Percentiles rank a stretch among this genome's conserved stretches.
Conservation (phyloP, 192 early-diverging fungal genomes). For the Coemansia pectinata region DNA sequence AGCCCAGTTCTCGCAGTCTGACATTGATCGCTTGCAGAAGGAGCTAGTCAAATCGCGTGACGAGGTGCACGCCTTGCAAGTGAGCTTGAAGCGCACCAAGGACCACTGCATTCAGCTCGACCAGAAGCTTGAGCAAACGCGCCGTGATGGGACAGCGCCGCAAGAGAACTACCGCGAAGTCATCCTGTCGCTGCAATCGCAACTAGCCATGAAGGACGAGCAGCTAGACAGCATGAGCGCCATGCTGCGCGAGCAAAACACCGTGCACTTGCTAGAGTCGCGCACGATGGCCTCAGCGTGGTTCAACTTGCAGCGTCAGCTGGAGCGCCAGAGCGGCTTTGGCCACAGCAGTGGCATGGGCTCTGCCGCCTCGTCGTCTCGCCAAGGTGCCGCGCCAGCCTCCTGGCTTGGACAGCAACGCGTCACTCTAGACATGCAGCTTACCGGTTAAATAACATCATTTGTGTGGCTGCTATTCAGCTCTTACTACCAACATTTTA, state of each 20-base stretch:
- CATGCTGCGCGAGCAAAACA: constrained; percentile 62
- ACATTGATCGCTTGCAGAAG: constrained; percentile 43
- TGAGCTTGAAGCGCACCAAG: constrained; percentile 48
- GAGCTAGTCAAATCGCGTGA: constrained; percentile 52
- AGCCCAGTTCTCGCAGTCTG: constrained; percentile 29
- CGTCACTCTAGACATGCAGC: constrained; percentile 60
- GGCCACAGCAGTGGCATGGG: constrained; percentile 41
- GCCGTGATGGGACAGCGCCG: constrained; percentile 15
- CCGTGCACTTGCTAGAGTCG: constrained; percentile 66
- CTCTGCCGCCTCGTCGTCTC: constrained; percentile 23
- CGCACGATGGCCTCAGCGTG: constrained; percentile 81
- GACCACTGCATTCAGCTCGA: constrained; percentile 47
- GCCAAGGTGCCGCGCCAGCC: constrained; percentile 49
- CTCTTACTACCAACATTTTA: neutral
- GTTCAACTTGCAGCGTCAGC: constrained; percentile 59
- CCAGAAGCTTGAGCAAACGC: constrained; percentile 21
- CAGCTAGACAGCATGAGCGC: constrained; percentile 73
- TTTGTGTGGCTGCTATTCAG: neutral
- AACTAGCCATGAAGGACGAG: constrained; percentile 36
- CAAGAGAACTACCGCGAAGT: constrained; percentile 58
- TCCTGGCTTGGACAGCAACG: constrained; percentile 78
- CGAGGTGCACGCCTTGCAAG: constrained; percentile 38
- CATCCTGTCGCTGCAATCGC: constrained; percentile 57
- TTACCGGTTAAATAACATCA: constrained; percentile 27
- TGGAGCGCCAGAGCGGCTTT: constrained; percentile 57